phyloP scores from a whole-genome alignment of 306 rosid species.

The Mucuna pruriens region DNA sequence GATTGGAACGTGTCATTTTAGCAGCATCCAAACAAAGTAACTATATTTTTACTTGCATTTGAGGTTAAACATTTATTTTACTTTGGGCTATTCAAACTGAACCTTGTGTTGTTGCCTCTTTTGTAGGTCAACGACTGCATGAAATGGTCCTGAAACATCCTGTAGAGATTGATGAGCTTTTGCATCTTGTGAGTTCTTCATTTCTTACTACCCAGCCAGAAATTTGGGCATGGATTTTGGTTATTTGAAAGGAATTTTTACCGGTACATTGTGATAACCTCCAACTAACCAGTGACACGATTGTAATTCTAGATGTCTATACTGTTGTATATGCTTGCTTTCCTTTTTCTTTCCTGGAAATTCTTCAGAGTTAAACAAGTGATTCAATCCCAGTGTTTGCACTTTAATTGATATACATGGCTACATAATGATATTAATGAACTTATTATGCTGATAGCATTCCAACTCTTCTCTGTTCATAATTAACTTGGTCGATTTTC shows the following conservation, averaged over 20 bases:
- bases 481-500: conserved; percentile 38
- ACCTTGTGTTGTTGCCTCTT: conserved; percentile 23
- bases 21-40: conserved; percentile 97
- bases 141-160: conserved; percentile 82
- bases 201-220: conserved; percentile 9
- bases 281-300: conserved; percentile 18
- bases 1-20: conserved; percentile 81
- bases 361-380: background rate
- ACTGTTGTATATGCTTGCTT: background rate
- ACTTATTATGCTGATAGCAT: conserved; percentile 13
- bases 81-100: conserved; percentile 7
- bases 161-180: conserved; percentile 50
- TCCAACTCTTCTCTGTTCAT: background rate
- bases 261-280: conserved; percentile 20
- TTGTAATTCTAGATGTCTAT: conserved; percentile 17
- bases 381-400: conserved; percentile 22
- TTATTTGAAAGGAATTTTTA: conserved; percentile 17
- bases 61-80: conserved; percentile 12
- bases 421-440: background rate
- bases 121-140: conserved; percentile 85
- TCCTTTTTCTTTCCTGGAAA: background rate
- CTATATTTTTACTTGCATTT: conserved; percentile 21
- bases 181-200: conserved; percentile 68
- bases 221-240: background rate
- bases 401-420: background rate